These are phyloP conservation scores for Colletotrichum musae DNA, from an alignment of 2,329 filamentous ascomycete species.

Conservation along the genomic window DNA sequence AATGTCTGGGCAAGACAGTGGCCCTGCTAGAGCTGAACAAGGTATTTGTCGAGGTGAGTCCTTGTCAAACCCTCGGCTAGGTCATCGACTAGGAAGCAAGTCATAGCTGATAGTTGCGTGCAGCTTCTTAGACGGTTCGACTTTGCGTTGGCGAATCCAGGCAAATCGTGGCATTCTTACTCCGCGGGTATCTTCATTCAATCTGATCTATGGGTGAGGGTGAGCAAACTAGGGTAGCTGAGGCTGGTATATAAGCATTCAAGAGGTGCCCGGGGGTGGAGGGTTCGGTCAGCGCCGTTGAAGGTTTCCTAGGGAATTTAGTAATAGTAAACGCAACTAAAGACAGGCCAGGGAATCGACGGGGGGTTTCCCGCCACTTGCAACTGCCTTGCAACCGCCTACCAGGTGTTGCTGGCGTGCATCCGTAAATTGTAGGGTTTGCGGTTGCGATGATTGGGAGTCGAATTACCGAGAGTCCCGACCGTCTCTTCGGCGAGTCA, in stretches of 20 bases:
- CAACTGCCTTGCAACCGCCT: no score
- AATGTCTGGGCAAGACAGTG: conserved; percentile 62
- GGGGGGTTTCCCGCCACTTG: no score
- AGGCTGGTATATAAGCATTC: neutral
- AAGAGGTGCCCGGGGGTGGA: no score
- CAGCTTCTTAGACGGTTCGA: conserved; percentile 52
- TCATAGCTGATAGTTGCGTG: conserved; percentile 29
- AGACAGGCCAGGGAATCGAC: no score
- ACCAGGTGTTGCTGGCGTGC: no score
- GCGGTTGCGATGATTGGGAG: neutral
- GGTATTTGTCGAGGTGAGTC: conserved; percentile 57
- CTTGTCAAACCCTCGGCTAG: neutral
- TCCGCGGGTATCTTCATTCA: conserved; percentile 53
- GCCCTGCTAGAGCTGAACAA: conserved; percentile 62
- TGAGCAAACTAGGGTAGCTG: conserved; percentile 38
- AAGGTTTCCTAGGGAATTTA: no score
- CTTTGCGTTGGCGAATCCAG: conserved; percentile 49
- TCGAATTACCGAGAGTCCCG: neutral
- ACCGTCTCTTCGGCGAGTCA: conserved; percentile 14
- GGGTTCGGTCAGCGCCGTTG: no score
- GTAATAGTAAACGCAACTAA: no score
- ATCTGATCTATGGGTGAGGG: conserved; percentile 49
- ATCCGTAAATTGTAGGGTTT: neutral
- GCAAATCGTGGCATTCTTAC: conserved; percentile 49
- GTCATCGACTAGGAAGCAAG: neutral